Evolutionary conservation across 257 asterid genomes (phyloP), one percentile per base, ranked within the genome.

Genomic region (Parsonsia alboflavescens): DNA sequence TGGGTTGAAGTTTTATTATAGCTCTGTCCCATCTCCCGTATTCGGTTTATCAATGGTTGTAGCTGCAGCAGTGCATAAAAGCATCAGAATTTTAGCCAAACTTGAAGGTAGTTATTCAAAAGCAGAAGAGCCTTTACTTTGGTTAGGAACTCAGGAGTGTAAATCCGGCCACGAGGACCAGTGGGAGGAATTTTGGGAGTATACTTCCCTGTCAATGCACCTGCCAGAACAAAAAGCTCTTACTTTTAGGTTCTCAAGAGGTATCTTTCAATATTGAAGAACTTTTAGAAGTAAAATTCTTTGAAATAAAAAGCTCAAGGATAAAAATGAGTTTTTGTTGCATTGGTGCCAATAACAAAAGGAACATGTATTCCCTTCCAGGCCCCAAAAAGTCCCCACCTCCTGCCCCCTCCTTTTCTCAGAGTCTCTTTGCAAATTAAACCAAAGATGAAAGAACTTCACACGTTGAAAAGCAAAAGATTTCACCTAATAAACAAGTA

Each of bases 171-270:
- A 70, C 98, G 81, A 54, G 98, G 98, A 52, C 98, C 97, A 1
- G 96, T 74, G 7, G 98, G 97, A 57, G 92, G 89, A 77, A 90
- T 90, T 46, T 66, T 78, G 24, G 96, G 96, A 66, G 94, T 90
- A 70, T 93, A 93, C 74, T 93, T 93, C 56, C 98, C 98, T 0
- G 96, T 93, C 72, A 93, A 89, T 80, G 90, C 96, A 78, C 98
- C 98, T 92, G 87, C 78, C 76, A 79, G 72, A 52, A 74, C 74
- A 57, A 58, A 78, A 74, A 48, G 64, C 17, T 16, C 26, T 59
- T 42, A 33, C 7, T 6, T 10, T 7, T 26, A 67, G 28, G 57
- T 64, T 73, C 30, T 67, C 45, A 4, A 6, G 49, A 62, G 2
- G 48, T 48, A 15, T 26, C 13, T 10, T 28, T 26, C 45, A 5